Base-by-base conservation (phyloP, 306 rosid species). In the Styphnolobium japonicum region DNA sequence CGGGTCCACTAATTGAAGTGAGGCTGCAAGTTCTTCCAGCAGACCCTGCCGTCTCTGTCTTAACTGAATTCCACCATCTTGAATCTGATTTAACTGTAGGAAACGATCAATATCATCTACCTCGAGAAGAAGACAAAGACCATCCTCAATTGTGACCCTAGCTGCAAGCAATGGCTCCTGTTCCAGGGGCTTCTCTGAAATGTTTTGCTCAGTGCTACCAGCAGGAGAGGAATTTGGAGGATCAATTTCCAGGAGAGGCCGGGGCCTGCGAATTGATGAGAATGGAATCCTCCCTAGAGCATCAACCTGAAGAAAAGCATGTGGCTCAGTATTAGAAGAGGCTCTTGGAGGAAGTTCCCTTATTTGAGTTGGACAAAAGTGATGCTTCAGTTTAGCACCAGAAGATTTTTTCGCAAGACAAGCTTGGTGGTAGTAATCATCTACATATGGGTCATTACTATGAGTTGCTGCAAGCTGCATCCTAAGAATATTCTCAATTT, bases 261-360 rank as follows among this genome's bases (percentile, higher is more conserved):
- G 99, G 40, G 99, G 99, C 86, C 99, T 89, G 57, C 96, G 98
- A 82, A 96, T 91, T 77, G 99, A 96, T 39, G 99, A 96, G 85
- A 96, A 96, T 4, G 98, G 98, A 85, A 96, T 93, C 84, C 99
- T 91, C 73, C 99, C 99, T 76, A 93, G 88, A 63, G 99, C 99
- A 86, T 96, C 99, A 68, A 96, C 98, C 81, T 96, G 99, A 78
- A 96, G 99, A 87, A 91, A 96, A 86, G 98, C 98, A 87, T 96
- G 99, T 10, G 96, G 98, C 73, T 96, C 99, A 42, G 76, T 9
- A 83, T 84, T 91, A 78, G 96, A 82, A 53, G 98, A 94, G 73
- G 94, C 93, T 49, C 84, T 88, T 52, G 88, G 74, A 64, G 99
- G 96, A 67, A 85, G 94, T 76, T 96, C 99, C 90, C 96, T 89